Percentiles rank a stretch among this genome's conserved stretches.
These are phyloP conservation scores for Claviceps sorghi DNA, from an alignment of 2,329 filamentous ascomycete species.

Conservation along the genomic window DNA sequence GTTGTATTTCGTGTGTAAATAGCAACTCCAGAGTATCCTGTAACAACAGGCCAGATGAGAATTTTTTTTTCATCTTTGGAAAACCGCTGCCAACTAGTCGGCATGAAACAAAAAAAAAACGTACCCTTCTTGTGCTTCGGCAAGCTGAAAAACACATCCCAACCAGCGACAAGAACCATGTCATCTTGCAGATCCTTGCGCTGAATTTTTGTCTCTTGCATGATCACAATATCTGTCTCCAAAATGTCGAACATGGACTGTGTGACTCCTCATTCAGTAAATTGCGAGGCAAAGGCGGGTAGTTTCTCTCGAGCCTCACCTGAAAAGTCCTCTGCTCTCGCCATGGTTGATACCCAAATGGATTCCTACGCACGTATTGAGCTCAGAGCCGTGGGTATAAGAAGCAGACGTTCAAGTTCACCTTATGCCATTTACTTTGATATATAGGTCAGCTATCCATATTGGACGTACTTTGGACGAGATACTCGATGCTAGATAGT, in stretches of 20 bases:
- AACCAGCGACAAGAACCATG: conserved; percentile 87
- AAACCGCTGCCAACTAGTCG: neutral
- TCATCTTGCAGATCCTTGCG: conserved; percentile 83
- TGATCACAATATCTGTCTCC: conserved; percentile 81
- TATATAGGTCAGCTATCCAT: conserved; percentile 1
- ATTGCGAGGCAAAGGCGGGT: neutral
- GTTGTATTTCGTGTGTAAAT: conserved; percentile 84
- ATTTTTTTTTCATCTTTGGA: too few relatives aligned
- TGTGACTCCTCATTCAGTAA: neutral
- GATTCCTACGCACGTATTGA: conserved; percentile 40
- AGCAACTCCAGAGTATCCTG: conserved; percentile 88
- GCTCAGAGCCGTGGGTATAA: neutral
- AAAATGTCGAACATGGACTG: conserved; percentile 89
- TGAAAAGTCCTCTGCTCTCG: conserved; percentile 54
- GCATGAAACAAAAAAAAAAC: neutral
- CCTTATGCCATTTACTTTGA: conserved; percentile 68
- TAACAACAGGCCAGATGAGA: too few relatives aligned
- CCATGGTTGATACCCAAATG: conserved; percentile 78
- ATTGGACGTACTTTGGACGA: neutral
- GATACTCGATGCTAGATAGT: neutral
- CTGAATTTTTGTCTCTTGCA: conserved; percentile 96
- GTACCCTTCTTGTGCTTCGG: conserved; percentile 85
- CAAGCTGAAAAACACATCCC: conserved; percentile 92
- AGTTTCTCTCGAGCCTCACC: conserved; percentile 24
- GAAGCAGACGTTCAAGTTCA: neutral